Evolutionary conservation across 495 filamentous ascomycete species (phyloP), one percentile per base, ranked within the genome.

Genomic region (Tuber borchii): DNA sequence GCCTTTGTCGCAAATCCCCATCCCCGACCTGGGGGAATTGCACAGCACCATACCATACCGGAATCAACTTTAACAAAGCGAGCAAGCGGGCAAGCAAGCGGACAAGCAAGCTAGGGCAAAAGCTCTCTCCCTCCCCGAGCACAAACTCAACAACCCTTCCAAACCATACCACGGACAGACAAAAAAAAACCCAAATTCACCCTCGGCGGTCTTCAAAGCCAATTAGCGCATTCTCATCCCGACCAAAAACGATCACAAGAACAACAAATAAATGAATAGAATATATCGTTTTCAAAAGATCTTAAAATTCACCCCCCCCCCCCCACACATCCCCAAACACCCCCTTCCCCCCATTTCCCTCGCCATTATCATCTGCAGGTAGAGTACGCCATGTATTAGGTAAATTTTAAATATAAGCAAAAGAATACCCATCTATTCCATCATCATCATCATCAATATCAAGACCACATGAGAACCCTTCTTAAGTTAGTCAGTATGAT

Each of bases 171-270:
- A 31, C 56, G 2, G 31, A 34, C 26, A 65, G 14, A 65, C 56
- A 14, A 31, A 46, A 65, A 14, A 31, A 46, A 65, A 17, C 26
- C 56, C 56, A 12, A 65, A 34, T 17, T 7, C 26, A 14, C 34
- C 26, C 56, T 65, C 26, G 26, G 7, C 56, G 51, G 51, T 12
- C 22, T 31, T 31, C 51, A 26, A 26, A 56, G 48, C 56, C 56
- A 65, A 31, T 31, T 8, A 34, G 56, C 5, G 56, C 56, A 26
- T 65, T 34, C 56, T 26, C 56, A 65, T 65, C 56, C 56, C 26
- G 26, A 65, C 56, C 56, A n/a, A 17, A 65, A 65, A 65, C 16
- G 56, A 65, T 65, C 56, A 65, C 56, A 65, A 65, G 56, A 65
- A 65, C 56, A 65, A 17, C 2, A 31, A 31, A 65, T 31, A 31